A percentile compares a stretch with the other conserved stretches of the same genome.
Conservation (phyloP, 2,329 filamentous ascomycete species). For the Ramichloridium luteum region DNA sequence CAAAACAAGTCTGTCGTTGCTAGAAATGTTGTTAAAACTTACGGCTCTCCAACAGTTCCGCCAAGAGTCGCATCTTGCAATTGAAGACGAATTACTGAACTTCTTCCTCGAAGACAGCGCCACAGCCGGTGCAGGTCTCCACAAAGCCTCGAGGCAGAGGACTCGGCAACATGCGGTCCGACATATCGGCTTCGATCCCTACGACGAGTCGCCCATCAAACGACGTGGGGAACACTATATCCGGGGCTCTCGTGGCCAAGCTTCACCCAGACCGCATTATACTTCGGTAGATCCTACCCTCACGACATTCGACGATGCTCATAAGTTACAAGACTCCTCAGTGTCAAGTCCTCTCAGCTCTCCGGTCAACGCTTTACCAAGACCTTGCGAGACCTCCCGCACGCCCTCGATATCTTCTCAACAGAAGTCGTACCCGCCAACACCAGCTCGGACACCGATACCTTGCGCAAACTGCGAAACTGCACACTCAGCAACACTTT, state of each 20-base stretch:
- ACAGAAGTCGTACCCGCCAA: no score
- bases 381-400: no score
- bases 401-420: no score
- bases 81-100: slow-evolving; percentile 76
- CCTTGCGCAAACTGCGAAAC: no score
- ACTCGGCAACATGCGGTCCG: slow-evolving; percentile 48
- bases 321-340: no score
- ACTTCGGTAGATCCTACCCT: no score
- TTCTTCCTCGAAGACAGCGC: slow-evolving; percentile 69
- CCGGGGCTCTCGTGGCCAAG: slow-evolving; percentile 7
- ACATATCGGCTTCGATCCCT: slow-evolving; percentile 58
- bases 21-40: slow-evolving; percentile 79
- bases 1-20: slow-evolving; percentile 60
- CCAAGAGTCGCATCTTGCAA: slow-evolving; percentile 76
- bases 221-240: slow-evolving; percentile 51
- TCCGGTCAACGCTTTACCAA: no score
- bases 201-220: slow-evolving; percentile 59
- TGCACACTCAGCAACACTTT: no score
- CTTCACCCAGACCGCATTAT: no score
- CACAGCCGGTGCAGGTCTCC: slow-evolving; percentile 52
- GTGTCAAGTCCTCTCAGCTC: no score
- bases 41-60: slow-evolving; percentile 85
- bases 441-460: no score
- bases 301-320: slow-evolving; percentile 1
- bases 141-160: slow-evolving; percentile 48